A percentile compares a stretch with the other conserved stretches of the same genome.
phyloP scores from a whole-genome alignment of 768 basidiomycete species.

The Naematelia encephala region DNA sequence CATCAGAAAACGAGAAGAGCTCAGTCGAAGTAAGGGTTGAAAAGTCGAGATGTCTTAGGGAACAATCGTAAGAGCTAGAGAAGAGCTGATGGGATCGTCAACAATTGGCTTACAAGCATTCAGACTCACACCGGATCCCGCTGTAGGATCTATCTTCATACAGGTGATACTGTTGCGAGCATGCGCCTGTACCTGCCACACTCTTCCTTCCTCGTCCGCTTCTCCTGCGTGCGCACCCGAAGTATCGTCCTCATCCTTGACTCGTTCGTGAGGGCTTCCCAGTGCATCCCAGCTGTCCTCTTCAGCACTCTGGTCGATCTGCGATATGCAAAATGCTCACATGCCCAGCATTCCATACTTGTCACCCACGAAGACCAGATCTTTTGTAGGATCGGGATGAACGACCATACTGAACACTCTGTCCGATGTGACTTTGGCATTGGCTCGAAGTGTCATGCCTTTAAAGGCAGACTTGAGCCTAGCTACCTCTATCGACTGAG shows the following conservation, averaged over 20 bases:
- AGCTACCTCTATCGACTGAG: conserved; percentile 9
- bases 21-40: conserved; percentile 47
- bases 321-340: conserved; percentile 24
- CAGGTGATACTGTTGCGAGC: conserved; percentile 44
- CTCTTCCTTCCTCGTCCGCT: conserved; percentile 32
- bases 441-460: conserved; percentile 34
- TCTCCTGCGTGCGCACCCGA: conserved; percentile 28
- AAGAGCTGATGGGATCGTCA: conserved; percentile 50
- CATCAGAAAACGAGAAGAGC: conserved; percentile 48
- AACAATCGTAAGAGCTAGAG: conserved; percentile 53
- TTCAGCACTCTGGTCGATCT: too few relatives aligned
- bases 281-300: conserved; percentile 48
- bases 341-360: conserved; percentile 50
- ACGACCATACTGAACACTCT: conserved; percentile 52
- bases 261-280: conserved; percentile 23
- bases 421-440: conserved; percentile 50
- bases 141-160: conserved; percentile 51
- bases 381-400: conserved; percentile 50
- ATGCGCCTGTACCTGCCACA: conserved; percentile 51
- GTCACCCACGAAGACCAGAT: conserved; percentile 51
- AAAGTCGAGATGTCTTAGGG: conserved; percentile 51
- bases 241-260: conserved; percentile 27
- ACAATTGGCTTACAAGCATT: background rate
- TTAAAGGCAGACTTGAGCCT: conserved; percentile 39
- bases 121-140: conserved; percentile 46